phyloP scores from a whole-genome alignment of 2,329 filamentous ascomycete species.

The Hypoxylon rubiginosum region DNA sequence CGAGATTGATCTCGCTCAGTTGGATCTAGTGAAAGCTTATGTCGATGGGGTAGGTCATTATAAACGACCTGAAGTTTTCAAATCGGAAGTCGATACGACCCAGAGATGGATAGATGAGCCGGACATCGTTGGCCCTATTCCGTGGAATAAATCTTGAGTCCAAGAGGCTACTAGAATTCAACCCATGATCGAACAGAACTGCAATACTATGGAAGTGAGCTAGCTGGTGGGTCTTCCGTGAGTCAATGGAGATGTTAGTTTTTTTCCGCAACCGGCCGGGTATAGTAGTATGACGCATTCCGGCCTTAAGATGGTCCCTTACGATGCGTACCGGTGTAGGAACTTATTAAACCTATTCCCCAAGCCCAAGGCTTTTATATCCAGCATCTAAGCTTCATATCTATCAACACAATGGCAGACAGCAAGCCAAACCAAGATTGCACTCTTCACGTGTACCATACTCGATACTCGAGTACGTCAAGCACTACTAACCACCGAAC shows the following conservation, averaged over 20 bases:
- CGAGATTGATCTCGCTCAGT: constrained; percentile 48
- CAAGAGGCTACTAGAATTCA: not conserved
- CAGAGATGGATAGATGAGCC: constrained; percentile 36
- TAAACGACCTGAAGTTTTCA: constrained; percentile 49
- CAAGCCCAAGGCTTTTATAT: not conserved
- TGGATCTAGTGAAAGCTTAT: constrained; percentile 49
- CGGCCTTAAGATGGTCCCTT: constrained; percentile 3
- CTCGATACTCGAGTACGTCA: constrained; percentile 45
- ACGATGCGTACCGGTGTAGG: not conserved
- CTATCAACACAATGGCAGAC: constrained; percentile 29
- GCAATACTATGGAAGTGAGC: not conserved
- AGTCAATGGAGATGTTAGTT: constrained; percentile 11
- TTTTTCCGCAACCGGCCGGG: constrained; percentile 30
- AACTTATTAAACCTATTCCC: not conserved
- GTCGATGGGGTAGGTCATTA: constrained; percentile 50
- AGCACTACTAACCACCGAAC: not conserved
- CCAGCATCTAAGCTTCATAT: not conserved
- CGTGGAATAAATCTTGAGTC: constrained; percentile 16
- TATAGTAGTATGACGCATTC: constrained; percentile 1
- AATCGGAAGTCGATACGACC: constrained; percentile 32
- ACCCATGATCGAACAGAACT: not conserved
- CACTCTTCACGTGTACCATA: constrained; percentile 43
- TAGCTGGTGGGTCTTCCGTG: constrained; percentile 21
- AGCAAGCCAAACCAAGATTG: constrained; percentile 20
- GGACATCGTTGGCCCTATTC: constrained; percentile 33